A percentile compares a stretch with the other conserved stretches of the same genome.
Evolutionary conservation across 202 grass and related monocot species (phyloP).

Genomic region (Miscanthus sacchariflorus): DNA sequence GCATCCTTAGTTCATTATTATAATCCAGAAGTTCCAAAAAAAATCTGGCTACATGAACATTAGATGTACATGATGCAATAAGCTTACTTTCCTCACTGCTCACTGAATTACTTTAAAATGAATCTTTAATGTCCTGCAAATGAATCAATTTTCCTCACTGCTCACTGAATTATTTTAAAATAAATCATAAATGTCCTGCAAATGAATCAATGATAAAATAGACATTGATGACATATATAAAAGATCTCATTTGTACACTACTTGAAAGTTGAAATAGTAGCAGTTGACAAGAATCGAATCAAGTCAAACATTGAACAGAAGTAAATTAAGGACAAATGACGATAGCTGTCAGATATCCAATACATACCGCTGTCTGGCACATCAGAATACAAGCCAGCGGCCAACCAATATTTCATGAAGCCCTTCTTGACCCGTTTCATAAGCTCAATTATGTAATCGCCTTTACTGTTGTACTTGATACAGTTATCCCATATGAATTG

Average conservation of each 20-base stretch:
- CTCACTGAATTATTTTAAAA: slow-evolving; percentile 25
- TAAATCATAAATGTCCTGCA: slow-evolving; percentile 29
- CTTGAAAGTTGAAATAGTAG: slow-evolving; percentile 27
- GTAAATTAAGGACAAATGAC: background rate
- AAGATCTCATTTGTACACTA: slow-evolving; percentile 28
- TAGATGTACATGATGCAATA: background rate
- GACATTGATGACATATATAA: background rate
- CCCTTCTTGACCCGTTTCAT: slow-evolving; percentile 99
- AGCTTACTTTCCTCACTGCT: background rate
- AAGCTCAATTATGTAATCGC: slow-evolving; percentile 95
- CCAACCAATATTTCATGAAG: slow-evolving; percentile 93
- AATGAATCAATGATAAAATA: slow-evolving; percentile 32
- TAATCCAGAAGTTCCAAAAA: background rate
- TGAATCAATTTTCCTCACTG: background rate
- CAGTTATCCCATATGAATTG: slow-evolving; percentile 97
- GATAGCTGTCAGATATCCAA: slow-evolving; percentile 17
- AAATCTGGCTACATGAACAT: background rate
- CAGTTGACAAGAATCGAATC: background rate
- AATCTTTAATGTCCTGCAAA: slow-evolving; percentile 30
- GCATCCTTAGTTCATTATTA: background rate
- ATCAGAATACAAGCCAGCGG: slow-evolving; percentile 79
- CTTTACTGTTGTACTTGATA: slow-evolving; percentile 95
- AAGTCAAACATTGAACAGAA: slow-evolving; percentile 19
- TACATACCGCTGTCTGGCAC: slow-evolving; percentile 55
- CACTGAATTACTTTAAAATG: slow-evolving; percentile 24